These are phyloP conservation scores for Bertia moriformis DNA, from an alignment of 2,329 filamentous ascomycete species.

Conservation along the genomic window DNA sequence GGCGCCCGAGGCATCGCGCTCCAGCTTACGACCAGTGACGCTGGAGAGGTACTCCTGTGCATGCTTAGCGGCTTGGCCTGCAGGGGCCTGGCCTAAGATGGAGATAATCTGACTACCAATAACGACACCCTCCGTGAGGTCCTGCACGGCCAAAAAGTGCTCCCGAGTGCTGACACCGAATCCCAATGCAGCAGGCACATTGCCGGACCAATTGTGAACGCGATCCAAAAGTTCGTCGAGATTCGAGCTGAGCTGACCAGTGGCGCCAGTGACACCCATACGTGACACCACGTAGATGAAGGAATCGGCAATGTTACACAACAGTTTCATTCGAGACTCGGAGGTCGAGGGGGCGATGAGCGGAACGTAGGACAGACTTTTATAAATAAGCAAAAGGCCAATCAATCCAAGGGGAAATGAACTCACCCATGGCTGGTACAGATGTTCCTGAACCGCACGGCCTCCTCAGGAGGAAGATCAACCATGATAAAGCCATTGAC, in stretches of 20 bases:
- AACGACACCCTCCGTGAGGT: slow-evolving; percentile 82
- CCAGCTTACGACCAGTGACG: slow-evolving; percentile 31
- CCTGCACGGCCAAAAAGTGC: slow-evolving; percentile 74
- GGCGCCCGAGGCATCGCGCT: slow-evolving; percentile 16
- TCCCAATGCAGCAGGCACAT: slow-evolving; percentile 80
- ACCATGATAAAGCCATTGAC: slow-evolving; percentile 96
- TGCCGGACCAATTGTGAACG: slow-evolving; percentile 83
- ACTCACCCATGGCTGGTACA: slow-evolving; percentile 26
- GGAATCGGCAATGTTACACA: slow-evolving; percentile 92
- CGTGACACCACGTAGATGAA: slow-evolving; percentile 98
- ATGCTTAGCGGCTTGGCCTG: slow-evolving; percentile 46
- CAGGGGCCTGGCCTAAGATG: slow-evolving; percentile 54
- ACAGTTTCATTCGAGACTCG: slow-evolving; percentile 80
- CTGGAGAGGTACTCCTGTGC: slow-evolving; percentile 79
- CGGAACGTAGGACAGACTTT: slow-evolving; percentile 82
- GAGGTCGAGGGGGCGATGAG: slow-evolving; percentile 89
- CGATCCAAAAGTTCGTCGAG: slow-evolving; percentile 69
- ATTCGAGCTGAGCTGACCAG: slow-evolving; percentile 65
- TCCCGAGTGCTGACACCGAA: slow-evolving; percentile 94
- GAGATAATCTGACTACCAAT: slow-evolving; percentile 93
- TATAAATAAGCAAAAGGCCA: slow-evolving; percentile 3
- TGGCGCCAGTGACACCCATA: slow-evolving; percentile 90
- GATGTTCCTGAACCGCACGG: slow-evolving; percentile 74
- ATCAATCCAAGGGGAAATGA: neutral
- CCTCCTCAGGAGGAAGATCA: slow-evolving; percentile 89